These are phyloP conservation scores for Phytophthora colocasiae DNA, from an alignment of 352 stramenopile species.

Conservation along the genomic window DNA sequence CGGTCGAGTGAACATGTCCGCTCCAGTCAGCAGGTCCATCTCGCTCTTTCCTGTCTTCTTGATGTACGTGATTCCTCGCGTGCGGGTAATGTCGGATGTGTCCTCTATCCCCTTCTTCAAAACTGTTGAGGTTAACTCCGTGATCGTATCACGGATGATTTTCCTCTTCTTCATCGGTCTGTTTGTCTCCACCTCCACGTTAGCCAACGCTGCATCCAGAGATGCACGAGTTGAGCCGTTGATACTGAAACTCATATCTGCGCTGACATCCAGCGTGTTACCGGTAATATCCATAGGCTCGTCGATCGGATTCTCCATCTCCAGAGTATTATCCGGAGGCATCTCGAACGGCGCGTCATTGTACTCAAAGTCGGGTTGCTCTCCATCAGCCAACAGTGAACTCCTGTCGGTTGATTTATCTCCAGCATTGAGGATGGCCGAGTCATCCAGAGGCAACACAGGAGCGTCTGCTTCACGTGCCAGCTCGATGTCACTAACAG, in stretches of 20 bases:
- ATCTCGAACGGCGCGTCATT: constrained; percentile 71
- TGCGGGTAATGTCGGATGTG: constrained; percentile 76
- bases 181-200: constrained; percentile 46
- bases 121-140: constrained; percentile 75
- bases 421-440: constrained; percentile 46
- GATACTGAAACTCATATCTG: constrained; percentile 72
- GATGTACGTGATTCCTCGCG: constrained; percentile 52
- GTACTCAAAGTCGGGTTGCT: constrained; percentile 62
- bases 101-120: constrained; percentile 85
- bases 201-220: constrained; percentile 64
- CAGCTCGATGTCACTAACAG: constrained; percentile 86
- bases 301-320: constrained; percentile 51
- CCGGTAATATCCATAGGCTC: constrained; percentile 47
- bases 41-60: constrained; percentile 30
- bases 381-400: constrained; percentile 31
- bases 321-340: constrained; percentile 41
- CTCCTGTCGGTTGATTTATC: constrained; percentile 64
- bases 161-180: constrained; percentile 85
- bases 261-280: constrained; percentile 69
- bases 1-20: constrained; percentile 68
- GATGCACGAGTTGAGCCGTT: constrained; percentile 70
- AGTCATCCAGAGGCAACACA: constrained; percentile 64
- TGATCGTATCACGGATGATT: constrained; percentile 81
- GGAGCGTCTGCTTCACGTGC: constrained; percentile 71
- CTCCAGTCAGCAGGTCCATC: constrained; percentile 23